phyloP scores from a whole-genome alignment of 2,329 filamentous ascomycete genomes.

The Pyricularia grisea region DNA sequence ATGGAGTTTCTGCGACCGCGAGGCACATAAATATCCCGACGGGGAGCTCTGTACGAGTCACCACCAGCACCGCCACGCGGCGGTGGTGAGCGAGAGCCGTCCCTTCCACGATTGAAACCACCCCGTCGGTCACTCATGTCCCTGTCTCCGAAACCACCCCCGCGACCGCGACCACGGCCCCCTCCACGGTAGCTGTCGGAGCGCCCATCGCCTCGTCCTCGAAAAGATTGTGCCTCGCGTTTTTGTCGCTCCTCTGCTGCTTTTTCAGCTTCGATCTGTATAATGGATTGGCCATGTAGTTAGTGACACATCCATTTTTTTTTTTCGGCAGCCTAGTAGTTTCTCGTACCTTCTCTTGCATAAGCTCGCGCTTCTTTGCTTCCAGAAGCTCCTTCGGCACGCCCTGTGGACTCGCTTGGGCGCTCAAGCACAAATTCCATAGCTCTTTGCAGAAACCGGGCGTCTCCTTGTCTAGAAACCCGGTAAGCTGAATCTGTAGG shows the following conservation, averaged over 20 bases:
- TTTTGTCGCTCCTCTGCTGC: slow-evolving; percentile 43
- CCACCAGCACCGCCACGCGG: slow-evolving; percentile 33
- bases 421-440: slow-evolving; percentile 86
- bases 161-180: slow-evolving; percentile 39
- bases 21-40: slow-evolving; percentile 44
- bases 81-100: slow-evolving; percentile 38
- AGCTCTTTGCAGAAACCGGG: slow-evolving; percentile 84
- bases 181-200: slow-evolving; percentile 45
- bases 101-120: slow-evolving; percentile 32
- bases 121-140: slow-evolving; percentile 34
- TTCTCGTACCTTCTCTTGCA: slow-evolving; percentile 74
- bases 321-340: neutral
- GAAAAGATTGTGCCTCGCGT: slow-evolving; percentile 60
- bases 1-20: slow-evolving; percentile 29
- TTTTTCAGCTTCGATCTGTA: slow-evolving; percentile 70
- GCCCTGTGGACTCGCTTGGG: slow-evolving; percentile 77
- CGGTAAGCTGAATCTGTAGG: slow-evolving; percentile 87
- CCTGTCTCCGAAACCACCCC: slow-evolving; percentile 42
- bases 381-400: slow-evolving; percentile 92
- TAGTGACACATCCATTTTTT: neutral
- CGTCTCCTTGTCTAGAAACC: slow-evolving; percentile 90
- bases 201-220: slow-evolving; percentile 32
- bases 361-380: slow-evolving; percentile 89
- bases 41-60: slow-evolving; percentile 24
- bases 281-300: neutral